A percentile compares a stretch with the other conserved stretches of the same genome.
Conservation (phyloP, 139 green algal species). For the Chloropicon primus region DNA sequence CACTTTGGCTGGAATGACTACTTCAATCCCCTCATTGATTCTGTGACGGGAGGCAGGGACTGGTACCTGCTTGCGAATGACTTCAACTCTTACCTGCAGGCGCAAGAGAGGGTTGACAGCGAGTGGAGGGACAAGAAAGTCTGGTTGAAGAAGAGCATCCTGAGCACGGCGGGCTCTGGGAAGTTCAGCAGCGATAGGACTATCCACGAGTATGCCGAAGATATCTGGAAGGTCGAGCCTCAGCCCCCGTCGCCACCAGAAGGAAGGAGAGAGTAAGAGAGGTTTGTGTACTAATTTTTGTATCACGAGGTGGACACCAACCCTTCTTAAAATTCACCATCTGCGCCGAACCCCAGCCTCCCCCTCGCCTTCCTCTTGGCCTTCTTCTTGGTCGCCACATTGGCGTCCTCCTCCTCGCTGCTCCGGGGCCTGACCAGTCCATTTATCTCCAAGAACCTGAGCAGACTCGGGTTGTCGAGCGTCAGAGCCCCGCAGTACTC, state of each 20-base stretch:
- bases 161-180: slow-evolving; percentile 72
- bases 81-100: slow-evolving; percentile 80
- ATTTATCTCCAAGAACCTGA: not conserved
- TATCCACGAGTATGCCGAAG: slow-evolving; percentile 78
- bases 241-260: not conserved
- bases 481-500: not conserved
- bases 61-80: slow-evolving; percentile 96
- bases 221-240: slow-evolving; percentile 33
- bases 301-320: no score
- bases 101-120: slow-evolving; percentile 42
- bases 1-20: slow-evolving; percentile 92
- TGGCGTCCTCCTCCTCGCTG: not conserved
- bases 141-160: slow-evolving; percentile 77
- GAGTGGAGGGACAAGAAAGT: slow-evolving; percentile 41
- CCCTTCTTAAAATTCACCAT: no score
- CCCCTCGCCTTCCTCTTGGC: not conserved
- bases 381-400: not conserved
- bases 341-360: no score
- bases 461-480: not conserved
- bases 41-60: slow-evolving; percentile 57
- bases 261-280: not conserved
- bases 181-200: slow-evolving; percentile 94
- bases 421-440: not conserved
- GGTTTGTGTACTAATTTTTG: no score
- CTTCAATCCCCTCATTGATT: slow-evolving; percentile 76